Evolutionary conservation across 202 grass and related monocot species (phyloP), one percentile per base, ranked within the genome.

Genomic region (Setaria italica): DNA sequence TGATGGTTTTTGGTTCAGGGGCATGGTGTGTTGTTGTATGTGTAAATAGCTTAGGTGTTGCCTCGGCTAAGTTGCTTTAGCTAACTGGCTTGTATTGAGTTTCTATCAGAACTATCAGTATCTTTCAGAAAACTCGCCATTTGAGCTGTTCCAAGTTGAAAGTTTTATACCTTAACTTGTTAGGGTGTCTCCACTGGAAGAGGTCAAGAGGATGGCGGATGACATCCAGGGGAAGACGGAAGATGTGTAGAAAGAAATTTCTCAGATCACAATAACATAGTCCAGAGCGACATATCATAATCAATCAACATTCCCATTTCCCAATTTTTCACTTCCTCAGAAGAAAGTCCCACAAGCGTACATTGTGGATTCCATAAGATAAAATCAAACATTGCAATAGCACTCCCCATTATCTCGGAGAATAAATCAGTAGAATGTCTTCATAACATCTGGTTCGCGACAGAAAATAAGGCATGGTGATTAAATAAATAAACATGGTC

Each of bases 1-100:
- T 57, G 85, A 84, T 84, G 80, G 53, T 80, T 91, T 88, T 85
- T 88, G 71, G 85, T 82, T 85, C 67, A 85, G 82, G 81, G 34
- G 77, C 89, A 73, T 72, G 64, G 77, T 70, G 81, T 51, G 82
- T 51, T 6, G 72, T 66, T 55, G 25, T 56, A 17, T 39, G 30
- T 75, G 34, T 88, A 79, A 39, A 88, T 81, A 82, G 85, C 37
- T 59, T 65, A 63, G 51, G 60, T 67, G 58, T 79, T 74, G 34
- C 53, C 29, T 80, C 70, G 55, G 63, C 85, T 76, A 81, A 85
- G 76, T 72, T 87, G 48, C 30, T 88, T 87, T 85, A 72, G 85
- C 81, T 66, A 56, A 73, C 74, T 72, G 34, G 53, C 10, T 67
- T 71, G n/a, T 72, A 60, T 11, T 62, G 33, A 41, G 5, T 59